These are phyloP conservation scores for Coemansia sp. DNA, from an alignment of 192 early-diverging fungal species.

Conservation along the genomic window DNA sequence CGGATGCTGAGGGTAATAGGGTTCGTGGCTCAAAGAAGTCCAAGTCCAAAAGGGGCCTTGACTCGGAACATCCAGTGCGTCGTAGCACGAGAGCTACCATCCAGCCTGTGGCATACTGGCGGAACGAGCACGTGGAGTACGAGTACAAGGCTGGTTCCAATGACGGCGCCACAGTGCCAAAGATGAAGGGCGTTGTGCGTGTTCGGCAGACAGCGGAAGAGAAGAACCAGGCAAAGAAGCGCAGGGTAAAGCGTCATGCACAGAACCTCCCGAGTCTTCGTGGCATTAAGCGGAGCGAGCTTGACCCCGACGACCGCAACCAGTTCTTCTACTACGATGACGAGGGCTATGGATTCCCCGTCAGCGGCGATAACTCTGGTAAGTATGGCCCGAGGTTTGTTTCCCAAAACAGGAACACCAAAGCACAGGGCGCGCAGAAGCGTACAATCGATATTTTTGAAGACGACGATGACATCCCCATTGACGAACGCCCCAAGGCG, in stretches of 20 bases:
- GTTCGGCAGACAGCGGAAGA: slow-evolving; percentile 53
- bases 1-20: not conserved
- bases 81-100: slow-evolving; percentile 45
- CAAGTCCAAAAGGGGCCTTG: not conserved
- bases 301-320: slow-evolving; percentile 29
- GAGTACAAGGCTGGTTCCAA: slow-evolving; percentile 21
- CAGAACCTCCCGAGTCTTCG: slow-evolving; percentile 23
- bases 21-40: not conserved
- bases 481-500: slow-evolving; percentile 13
- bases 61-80: slow-evolving; percentile 20
- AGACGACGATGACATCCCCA: slow-evolving; percentile 43
- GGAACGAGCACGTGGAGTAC: slow-evolving; percentile 57
- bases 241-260: slow-evolving; percentile 12
- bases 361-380: slow-evolving; percentile 12
- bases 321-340: slow-evolving; percentile 53
- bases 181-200: slow-evolving; percentile 46
- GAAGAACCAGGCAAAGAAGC: slow-evolving; percentile 38
- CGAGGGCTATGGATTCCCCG: slow-evolving; percentile 44
- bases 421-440: slow-evolving; percentile 9
- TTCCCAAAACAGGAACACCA: not conserved
- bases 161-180: slow-evolving; percentile 24
- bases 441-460: slow-evolving; percentile 18
- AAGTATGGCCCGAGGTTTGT: slow-evolving; percentile 28
- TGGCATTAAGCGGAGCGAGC: slow-evolving; percentile 25
- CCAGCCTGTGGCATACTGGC: slow-evolving; percentile 49